These are phyloP conservation scores for Penicillium psychrosexuale DNA, from an alignment of 2,329 filamentous ascomycete species.

Conservation along the genomic window DNA sequence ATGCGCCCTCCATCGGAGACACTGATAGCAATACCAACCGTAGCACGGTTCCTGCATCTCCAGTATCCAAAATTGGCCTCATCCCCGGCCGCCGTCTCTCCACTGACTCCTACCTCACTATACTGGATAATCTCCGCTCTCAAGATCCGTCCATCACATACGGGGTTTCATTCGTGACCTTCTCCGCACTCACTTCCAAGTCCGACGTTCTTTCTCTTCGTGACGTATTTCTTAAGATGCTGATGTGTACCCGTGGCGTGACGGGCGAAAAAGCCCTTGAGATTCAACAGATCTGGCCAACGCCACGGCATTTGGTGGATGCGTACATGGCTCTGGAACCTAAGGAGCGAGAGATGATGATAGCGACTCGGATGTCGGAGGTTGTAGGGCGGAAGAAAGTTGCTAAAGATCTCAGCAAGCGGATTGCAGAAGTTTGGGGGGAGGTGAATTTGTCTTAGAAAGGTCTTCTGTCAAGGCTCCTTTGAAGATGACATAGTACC, in stretches of 20 bases:
- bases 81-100: conserved; percentile 60
- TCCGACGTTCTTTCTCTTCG: conserved; percentile 69
- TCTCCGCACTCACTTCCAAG: conserved; percentile 70
- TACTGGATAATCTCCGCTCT: conserved; percentile 58
- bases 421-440: conserved; percentile 71
- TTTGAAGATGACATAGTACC: neutral
- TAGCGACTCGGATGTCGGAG: conserved; percentile 54
- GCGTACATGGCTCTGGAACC: conserved; percentile 58
- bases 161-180: conserved; percentile 67
- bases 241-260: conserved; percentile 74
- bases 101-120: conserved; percentile 64
- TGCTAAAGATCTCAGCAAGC: conserved; percentile 61
- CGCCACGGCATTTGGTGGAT: conserved; percentile 67
- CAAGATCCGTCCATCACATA: conserved; percentile 50
- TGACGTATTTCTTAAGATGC: conserved; percentile 78
- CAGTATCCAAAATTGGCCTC: conserved; percentile 37
- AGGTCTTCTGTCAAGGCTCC: neutral
- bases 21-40: conserved; percentile 4
- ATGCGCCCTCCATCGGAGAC: neutral
- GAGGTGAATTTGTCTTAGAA: conserved; percentile 18
- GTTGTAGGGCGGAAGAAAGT: conserved; percentile 68
- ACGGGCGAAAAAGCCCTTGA: conserved; percentile 75
- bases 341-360: conserved; percentile 60
- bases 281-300: conserved; percentile 75
- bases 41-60: conserved; percentile 43